phyloP scores from a whole-genome alignment of 768 basidiomycete species.

The Mycena galopus region DNA sequence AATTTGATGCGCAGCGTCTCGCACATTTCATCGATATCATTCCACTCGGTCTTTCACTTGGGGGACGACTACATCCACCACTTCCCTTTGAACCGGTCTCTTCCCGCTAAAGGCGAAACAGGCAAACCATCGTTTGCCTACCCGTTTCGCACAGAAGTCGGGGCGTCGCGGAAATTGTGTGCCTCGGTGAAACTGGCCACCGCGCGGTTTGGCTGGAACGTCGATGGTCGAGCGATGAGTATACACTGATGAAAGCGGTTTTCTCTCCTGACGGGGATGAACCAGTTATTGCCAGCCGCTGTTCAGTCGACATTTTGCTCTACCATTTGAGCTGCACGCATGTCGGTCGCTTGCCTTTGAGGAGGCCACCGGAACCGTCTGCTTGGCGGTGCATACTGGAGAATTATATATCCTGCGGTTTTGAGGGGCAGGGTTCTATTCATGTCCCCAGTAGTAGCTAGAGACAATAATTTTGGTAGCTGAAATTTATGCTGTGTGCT shows the following conservation, averaged over 20 bases:
- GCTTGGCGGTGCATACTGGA: conserved; percentile 64
- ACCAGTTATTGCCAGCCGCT: conserved; percentile 51
- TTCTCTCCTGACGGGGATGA: conserved; percentile 44
- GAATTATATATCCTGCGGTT: conserved; percentile 65
- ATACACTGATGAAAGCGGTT: conserved; percentile 66
- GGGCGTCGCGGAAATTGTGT: conserved; percentile 48
- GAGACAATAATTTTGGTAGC: too few species aligned
- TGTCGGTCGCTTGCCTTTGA: conserved; percentile 67
- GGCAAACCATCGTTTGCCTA: conserved; percentile 14
- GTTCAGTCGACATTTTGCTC: conserved; percentile 59
- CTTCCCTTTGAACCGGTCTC: conserved; percentile 32
- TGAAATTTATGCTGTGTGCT: too few species aligned
- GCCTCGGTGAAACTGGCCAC: conserved; percentile 57
- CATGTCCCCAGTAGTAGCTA: background rate
- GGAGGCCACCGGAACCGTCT: conserved; percentile 66
- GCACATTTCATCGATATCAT: conserved; percentile 37
- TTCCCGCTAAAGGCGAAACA: background rate
- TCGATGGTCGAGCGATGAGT: conserved; percentile 62
- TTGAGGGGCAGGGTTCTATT: conserved; percentile 25
- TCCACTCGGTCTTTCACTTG: conserved; percentile 35
- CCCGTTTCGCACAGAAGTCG: conserved; percentile 41
- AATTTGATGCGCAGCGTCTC: conserved; percentile 31
- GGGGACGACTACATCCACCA: conserved; percentile 38
- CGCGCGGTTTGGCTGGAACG: conserved; percentile 68
- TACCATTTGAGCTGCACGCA: conserved; percentile 64